These are phyloP conservation scores for Prunus mira DNA, from an alignment of 306 rosid genomes.

Conservation along the genomic window DNA sequence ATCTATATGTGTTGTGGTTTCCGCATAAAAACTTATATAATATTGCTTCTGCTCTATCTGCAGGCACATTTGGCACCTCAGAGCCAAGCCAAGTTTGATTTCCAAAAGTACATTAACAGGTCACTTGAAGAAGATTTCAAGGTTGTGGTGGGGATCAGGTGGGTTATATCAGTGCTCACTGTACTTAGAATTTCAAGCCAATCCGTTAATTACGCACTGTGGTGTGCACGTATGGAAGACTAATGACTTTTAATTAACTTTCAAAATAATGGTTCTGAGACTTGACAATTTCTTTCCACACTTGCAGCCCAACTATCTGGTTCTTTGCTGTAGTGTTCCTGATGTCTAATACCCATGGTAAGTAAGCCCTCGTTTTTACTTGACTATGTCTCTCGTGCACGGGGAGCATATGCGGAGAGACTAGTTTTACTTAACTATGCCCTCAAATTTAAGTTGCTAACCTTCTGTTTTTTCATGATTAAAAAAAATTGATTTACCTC, in stretches of 20 bases:
- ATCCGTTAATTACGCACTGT: neutral
- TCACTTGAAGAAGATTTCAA: slow-evolving; percentile 85
- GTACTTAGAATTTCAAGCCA: neutral
- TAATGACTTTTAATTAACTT: neutral
- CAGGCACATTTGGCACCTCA: slow-evolving; percentile 94
- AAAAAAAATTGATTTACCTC: too few species aligned
- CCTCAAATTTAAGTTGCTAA: too few species aligned
- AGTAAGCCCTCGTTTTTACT: neutral
- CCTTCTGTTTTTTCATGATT: too few species aligned
- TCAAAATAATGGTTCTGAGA: neutral
- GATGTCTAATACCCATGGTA: slow-evolving; percentile 25
- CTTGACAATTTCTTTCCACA: neutral
- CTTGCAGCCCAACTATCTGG: slow-evolving; percentile 33
- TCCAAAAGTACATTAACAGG: slow-evolving; percentile 69
- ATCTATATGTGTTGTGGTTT: neutral
- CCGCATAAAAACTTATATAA: neutral
- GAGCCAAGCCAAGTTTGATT: slow-evolving; percentile 56
- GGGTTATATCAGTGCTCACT: neutral
- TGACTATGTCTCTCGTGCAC: too few species aligned
- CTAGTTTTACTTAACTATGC: too few species aligned
- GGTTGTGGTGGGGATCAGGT: slow-evolving; percentile 87
- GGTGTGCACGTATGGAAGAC: neutral
- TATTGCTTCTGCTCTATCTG: neutral
- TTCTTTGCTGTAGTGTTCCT: slow-evolving; percentile 24
- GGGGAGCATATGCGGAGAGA: too few species aligned